A percentile compares a stretch with the other conserved stretches of the same genome.
phyloP scores from a whole-genome alignment of 306 rosid species.

The Dalbergia cochinchinensis region DNA sequence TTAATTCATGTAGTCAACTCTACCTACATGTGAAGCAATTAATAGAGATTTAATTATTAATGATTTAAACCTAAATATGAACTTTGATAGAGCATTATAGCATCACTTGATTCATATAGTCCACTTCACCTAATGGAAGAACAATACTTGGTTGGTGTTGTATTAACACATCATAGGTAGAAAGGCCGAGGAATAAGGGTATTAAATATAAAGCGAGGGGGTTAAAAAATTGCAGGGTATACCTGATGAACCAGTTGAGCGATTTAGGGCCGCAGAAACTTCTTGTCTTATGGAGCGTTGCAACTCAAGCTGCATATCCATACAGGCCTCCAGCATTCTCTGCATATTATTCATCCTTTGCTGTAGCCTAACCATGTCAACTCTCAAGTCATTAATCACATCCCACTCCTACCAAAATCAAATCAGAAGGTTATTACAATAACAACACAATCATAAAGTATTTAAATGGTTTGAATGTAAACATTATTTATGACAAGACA shows the following conservation, averaged over 20 bases:
- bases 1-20: too few species aligned
- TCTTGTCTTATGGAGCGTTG: constrained; percentile 96
- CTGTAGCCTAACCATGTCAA: constrained; percentile 96
- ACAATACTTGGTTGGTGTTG: too few species aligned
- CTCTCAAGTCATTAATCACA: constrained; percentile 82
- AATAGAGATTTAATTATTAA: too few species aligned
- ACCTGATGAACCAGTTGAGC: constrained; percentile 79
- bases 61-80: too few species aligned
- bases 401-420: constrained; percentile 80
- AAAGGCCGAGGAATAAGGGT: neutral
- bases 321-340: constrained; percentile 93
- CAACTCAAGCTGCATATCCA: constrained; percentile 99
- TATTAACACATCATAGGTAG: neutral
- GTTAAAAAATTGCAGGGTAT: constrained; percentile 18
- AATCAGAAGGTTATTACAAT: constrained; percentile 24
- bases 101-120: too few species aligned
- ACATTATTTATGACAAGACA: too few species aligned
- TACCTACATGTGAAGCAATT: too few species aligned
- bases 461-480: too few species aligned
- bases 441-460: constrained; percentile 2
- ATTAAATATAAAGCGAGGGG: neutral
- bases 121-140: too few species aligned
- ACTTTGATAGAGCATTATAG: too few species aligned
- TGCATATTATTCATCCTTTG: constrained; percentile 95
- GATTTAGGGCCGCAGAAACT: constrained; percentile 94